Conservation (phyloP, 176 grass and related monocot genomes). For the Lolium perenne region DNA sequence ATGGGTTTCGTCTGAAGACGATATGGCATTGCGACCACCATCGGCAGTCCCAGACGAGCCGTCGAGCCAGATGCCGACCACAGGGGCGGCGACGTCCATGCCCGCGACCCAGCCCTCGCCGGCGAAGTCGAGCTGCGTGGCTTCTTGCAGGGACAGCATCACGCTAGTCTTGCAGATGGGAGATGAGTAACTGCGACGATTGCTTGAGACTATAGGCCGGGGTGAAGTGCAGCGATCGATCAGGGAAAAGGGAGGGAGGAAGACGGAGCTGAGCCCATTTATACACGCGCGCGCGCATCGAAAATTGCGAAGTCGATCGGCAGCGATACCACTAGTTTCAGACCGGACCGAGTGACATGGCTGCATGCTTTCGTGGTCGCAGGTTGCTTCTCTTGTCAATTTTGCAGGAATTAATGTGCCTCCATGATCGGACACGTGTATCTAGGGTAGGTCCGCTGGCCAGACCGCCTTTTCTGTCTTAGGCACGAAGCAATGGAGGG, state of each 20-base stretch:
- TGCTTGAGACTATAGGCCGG: not conserved
- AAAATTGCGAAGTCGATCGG: not conserved
- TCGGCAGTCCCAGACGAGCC: not conserved
- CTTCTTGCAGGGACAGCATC: conserved; percentile 46
- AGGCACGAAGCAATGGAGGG: conserved; percentile 47
- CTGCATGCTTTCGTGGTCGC: not conserved
- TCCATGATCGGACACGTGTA: not conserved
- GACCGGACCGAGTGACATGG: conserved; percentile 7
- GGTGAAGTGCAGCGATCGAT: not conserved
- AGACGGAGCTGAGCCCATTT: conserved; percentile 32
- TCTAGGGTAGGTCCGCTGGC: not conserved
- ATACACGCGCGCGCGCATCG: not conserved
- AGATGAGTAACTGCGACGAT: no score
- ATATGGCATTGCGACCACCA: no score
- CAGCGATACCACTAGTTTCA: not conserved
- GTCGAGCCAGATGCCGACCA: conserved; percentile 3
- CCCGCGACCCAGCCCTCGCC: not conserved
- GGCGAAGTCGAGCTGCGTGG: conserved; percentile 35
- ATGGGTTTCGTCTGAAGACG: not conserved
- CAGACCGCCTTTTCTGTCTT: conserved; percentile 31
- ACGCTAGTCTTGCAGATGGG: not conserved
- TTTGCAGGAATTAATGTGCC: not conserved
- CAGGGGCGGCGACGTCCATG: conserved; percentile 22
- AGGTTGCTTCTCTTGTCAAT: not conserved
- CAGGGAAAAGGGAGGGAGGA: conserved; percentile 27